Evolutionary conservation across 805 yeast genomes (phyloP).

Genomic region (Kazachstania kunashirensis): DNA sequence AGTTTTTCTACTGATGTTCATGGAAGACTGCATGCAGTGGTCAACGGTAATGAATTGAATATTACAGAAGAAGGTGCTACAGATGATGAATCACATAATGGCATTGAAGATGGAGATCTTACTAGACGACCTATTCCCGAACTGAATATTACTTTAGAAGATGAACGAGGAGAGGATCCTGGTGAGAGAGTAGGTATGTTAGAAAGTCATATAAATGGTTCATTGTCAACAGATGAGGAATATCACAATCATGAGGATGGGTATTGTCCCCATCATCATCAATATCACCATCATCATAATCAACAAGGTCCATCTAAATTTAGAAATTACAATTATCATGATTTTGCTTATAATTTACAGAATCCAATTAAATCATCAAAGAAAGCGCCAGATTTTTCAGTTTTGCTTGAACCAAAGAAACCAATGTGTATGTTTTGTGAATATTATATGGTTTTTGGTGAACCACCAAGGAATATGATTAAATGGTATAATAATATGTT

Average conservation of each 20-base stretch:
- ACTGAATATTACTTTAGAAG: neutral
- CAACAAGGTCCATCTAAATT: conserved; percentile 6
- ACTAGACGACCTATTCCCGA: neutral
- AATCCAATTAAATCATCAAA: no score
- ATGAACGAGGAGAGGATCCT: conserved; percentile 5
- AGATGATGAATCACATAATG: neutral
- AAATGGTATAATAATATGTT: conserved; percentile 36
- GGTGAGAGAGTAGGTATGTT: conserved; percentile 1
- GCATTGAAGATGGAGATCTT: neutral
- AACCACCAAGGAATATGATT: conserved; percentile 41
- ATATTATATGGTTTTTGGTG: conserved; percentile 42
- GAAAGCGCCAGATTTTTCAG: conserved; percentile 21
- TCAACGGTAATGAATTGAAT: conserved; percentile 19
- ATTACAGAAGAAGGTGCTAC: conserved; percentile 13
- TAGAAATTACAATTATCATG: conserved; percentile 12
- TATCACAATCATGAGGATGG: conserved; percentile 6
- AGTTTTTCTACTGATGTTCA: conserved; percentile 21
- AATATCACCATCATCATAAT: conserved; percentile 4
- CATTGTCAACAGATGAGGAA: conserved; percentile 3
- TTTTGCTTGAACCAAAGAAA: conserved; percentile 13
- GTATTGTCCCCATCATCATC: conserved; percentile 10
- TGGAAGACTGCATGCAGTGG: conserved; percentile 21
- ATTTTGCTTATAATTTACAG: conserved; percentile 10
- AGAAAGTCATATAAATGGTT: neutral
- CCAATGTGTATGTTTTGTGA: conserved; percentile 42